These are phyloP conservation scores for Pythium monospermum DNA, from an alignment of 352 stramenopile species.

Conservation along the genomic window DNA sequence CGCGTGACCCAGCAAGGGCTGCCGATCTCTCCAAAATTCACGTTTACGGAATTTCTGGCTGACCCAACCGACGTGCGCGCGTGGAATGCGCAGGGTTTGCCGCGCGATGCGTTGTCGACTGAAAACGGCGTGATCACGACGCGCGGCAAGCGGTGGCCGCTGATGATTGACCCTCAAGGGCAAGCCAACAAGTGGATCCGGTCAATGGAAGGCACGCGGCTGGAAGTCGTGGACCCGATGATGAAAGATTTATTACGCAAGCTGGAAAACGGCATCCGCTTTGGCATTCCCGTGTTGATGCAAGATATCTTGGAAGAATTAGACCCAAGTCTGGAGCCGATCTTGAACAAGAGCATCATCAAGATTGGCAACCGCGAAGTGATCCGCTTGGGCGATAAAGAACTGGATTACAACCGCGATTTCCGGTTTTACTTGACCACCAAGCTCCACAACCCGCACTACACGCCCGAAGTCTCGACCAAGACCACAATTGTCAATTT, in stretches of 20 bases:
- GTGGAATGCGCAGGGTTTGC: constrained; percentile 94
- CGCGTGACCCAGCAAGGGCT: constrained; percentile 80
- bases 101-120: constrained; percentile 89
- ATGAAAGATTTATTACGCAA: constrained; percentile 93
- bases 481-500: constrained; percentile 98
- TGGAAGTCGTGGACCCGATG: constrained; percentile 93
- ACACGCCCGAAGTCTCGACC: constrained; percentile 92
- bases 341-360: constrained; percentile 94
- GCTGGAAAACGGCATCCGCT: constrained; percentile 93
- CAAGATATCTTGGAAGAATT: constrained; percentile 96
- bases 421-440: constrained; percentile 96
- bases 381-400: constrained; percentile 93
- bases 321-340: constrained; percentile 91
- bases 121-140: constrained; percentile 97
- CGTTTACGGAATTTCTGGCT: constrained; percentile 90
- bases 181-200: constrained; percentile 98
- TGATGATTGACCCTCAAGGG: constrained; percentile 96
- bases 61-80: constrained; percentile 91
- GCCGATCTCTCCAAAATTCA: constrained; percentile 84
- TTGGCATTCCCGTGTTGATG: constrained; percentile 91
- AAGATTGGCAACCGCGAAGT: constrained; percentile 92
- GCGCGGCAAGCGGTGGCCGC: constrained; percentile 90
- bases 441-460: constrained; percentile 95
- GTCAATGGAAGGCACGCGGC: constrained; percentile 83
- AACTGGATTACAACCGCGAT: constrained; percentile 93